Percentiles rank a stretch among this genome's conserved stretches.
These are phyloP conservation scores for Astrephomene gubernaculifera DNA, from an alignment of 139 green algal species.

Conservation along the genomic window DNA sequence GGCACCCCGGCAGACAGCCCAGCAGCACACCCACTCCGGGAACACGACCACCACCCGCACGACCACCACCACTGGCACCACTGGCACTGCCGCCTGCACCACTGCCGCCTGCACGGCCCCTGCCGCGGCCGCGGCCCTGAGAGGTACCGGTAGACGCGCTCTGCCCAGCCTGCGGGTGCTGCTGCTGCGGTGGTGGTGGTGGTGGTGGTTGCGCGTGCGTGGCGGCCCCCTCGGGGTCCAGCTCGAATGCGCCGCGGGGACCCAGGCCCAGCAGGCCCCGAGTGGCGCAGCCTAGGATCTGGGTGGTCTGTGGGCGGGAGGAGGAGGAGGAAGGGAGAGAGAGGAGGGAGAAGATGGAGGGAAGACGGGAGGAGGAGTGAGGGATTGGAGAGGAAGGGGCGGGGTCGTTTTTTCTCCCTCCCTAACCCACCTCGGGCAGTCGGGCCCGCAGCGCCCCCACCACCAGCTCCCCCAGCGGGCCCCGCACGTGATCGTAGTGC, in stretches of 20 bases:
- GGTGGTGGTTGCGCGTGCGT: too few species aligned
- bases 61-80: too few species aligned
- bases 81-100: too few species aligned
- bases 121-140: too few species aligned
- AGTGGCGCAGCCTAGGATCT: constrained; percentile 20
- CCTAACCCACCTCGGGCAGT: constrained; percentile 9
- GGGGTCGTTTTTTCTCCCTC: neutral
- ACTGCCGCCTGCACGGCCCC: too few species aligned
- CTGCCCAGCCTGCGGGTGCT: too few species aligned
- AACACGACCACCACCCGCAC: too few species aligned
- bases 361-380: neutral
- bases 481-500: neutral
- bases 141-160: too few species aligned
- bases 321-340: neutral
- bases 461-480: neutral
- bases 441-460: neutral
- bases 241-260: constrained; percentile 23
- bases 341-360: neutral
- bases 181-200: too few species aligned
- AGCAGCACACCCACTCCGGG: constrained; percentile 13
- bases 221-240: neutral
- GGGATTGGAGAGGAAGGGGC: neutral
- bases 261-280: constrained; percentile 21
- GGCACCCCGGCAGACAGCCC: constrained; percentile 30
- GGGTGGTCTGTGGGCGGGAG: neutral